A percentile compares a stretch with the other conserved stretches of the same genome.
These are phyloP conservation scores for Grammothele lineata DNA, from an alignment of 768 basidiomycete species.

Conservation along the genomic window DNA sequence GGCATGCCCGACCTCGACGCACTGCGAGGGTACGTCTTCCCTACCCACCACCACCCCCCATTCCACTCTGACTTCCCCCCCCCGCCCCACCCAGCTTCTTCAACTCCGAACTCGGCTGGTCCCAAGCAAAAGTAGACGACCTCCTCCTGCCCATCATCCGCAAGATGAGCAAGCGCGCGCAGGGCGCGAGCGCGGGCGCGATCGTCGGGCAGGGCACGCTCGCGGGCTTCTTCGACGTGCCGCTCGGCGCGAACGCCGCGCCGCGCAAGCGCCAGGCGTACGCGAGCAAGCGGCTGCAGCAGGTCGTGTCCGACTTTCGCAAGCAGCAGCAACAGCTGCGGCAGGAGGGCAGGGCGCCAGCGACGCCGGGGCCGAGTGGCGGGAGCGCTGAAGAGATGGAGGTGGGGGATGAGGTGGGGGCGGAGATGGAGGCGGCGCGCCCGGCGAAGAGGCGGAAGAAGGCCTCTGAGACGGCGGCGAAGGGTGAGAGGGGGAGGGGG, in stretches of 20 bases:
- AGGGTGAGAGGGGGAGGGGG: conserved; percentile 1
- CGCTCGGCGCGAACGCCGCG: conserved; percentile 59
- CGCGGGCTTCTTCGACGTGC: conserved; percentile 69
- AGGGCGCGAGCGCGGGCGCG: conserved; percentile 68
- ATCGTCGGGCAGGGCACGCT: conserved; percentile 84
- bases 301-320: conserved; percentile 79
- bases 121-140: conserved; percentile 79
- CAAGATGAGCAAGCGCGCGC: conserved; percentile 76
- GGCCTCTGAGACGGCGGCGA: conserved; percentile 14
- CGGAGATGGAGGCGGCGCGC: conserved; percentile 21
- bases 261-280: conserved; percentile 82
- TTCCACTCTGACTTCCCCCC: background rate
- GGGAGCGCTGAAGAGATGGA: conserved; percentile 23
- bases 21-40: conserved; percentile 65
- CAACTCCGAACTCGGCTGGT: conserved; percentile 75
- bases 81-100: conserved; percentile 6
- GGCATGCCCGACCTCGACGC: conserved; percentile 94
- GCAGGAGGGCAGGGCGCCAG: no score
- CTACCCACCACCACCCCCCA: no score
- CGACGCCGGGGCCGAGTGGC: conserved; percentile 9
- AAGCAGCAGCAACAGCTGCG: conserved; percentile 37
- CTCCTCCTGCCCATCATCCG: conserved; percentile 89
- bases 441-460: conserved; percentile 31
- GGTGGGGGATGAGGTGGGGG: no score
- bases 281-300: conserved; percentile 79